Evolutionary conservation across 305 asterid genomes (phyloP), one percentile per base, ranked within the genome.

Genomic region (Plantago coronopus): DNA sequence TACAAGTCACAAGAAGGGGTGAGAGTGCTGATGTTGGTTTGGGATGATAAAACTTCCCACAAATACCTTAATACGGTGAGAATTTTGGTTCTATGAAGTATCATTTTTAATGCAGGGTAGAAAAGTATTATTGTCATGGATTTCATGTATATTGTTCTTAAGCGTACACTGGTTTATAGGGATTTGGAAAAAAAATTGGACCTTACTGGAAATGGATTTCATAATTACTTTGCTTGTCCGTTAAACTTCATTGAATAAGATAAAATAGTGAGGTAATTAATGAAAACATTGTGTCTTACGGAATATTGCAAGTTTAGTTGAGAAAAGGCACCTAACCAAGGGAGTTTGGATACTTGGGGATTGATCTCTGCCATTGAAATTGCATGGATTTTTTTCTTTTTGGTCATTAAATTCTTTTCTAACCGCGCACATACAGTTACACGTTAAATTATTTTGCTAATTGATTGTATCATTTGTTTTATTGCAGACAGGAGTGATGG

Each of bases 11-110:
- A 93, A 62, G 99, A 93, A 75, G 99, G 99, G 25, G 99, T 89
- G 13, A 69, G 99, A 68, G 97, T 93, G 7, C 70, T 89, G 53
- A 57, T 93, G 75, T 57, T 93, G 75, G 97, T 93, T 76, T 93
- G 99, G 99, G 99, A 93, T 69, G 99, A 93, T 44, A 93, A 87
- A 76, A 93, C 99, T 76, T 93, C 99, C 14, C 99, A 93, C 58
- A 83, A 74, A 81, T 89, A 83, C 76, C 81, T 93, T 71, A 88
- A 89, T 9, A 93, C 96, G 70, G 97, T 89, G 15, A 38, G 43
- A 15, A 10, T 54, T 54, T 43, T 27, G 58, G 27, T 25, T 25
- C 31, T 53, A 20, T 14, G 58, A 22, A 53, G 17, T 51, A 51
- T 21, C 27, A 17, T 19, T 1, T 51, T 8, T 9, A 0, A 14